Percentiles rank a stretch among this genome's conserved stretches.
These are phyloP conservation scores for Liriodendron chinense DNA, from an alignment of 164 flowering plant species.

Conservation along the genomic window DNA sequence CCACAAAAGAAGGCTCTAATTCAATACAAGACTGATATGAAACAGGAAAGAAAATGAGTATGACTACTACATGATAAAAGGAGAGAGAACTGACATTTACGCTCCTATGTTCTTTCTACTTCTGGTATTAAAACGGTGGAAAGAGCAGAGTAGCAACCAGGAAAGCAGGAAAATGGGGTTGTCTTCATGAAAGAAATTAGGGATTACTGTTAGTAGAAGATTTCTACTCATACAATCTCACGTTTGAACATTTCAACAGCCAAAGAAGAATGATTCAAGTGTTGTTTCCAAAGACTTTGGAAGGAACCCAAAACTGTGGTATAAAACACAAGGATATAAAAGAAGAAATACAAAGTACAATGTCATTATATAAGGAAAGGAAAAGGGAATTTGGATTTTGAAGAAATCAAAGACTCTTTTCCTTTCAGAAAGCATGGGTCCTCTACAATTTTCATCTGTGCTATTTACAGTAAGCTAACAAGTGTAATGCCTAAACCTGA, in stretches of 20 bases:
- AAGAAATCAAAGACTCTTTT: slow-evolving; percentile 8
- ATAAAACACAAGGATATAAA: background rate
- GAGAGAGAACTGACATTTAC: no score
- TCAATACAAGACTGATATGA: no score
- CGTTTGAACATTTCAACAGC: background rate
- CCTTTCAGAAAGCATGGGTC: slow-evolving; percentile 1
- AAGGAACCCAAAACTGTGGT: slow-evolving; percentile 1
- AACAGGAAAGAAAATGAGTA: no score
- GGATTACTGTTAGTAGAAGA: background rate
- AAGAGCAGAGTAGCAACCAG: background rate
- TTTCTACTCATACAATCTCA: background rate
- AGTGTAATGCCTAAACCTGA: background rate
- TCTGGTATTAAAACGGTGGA: background rate
- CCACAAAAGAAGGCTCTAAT: no score
- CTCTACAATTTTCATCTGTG: background rate
- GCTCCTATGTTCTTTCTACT: no score
- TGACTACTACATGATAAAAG: no score
- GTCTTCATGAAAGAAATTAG: no score
- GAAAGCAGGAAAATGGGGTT: background rate
- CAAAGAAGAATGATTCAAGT: background rate
- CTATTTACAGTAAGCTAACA: slow-evolving; percentile 31
- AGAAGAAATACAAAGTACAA: background rate
- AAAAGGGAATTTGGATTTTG: slow-evolving; percentile 1
- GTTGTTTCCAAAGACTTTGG: background rate
- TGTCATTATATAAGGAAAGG: background rate